These are phyloP conservation scores for Mimosa pudica DNA, from an alignment of 306 rosid species.

Conservation along the genomic window DNA sequence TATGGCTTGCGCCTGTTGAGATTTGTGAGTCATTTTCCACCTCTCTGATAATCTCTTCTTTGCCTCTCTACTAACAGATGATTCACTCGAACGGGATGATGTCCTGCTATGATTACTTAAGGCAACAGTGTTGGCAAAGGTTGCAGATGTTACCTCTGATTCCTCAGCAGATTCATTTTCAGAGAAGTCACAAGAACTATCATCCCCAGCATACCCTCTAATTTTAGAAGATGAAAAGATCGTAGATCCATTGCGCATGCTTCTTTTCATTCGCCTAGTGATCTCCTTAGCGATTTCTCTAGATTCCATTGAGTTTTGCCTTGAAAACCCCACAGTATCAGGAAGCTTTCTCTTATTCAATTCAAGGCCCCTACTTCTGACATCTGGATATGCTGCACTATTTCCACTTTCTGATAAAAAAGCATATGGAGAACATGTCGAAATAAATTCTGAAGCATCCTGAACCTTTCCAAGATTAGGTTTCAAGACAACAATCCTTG, in stretches of 20 bases:
- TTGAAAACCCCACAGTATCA: conserved; percentile 43
- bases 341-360: conserved; percentile 40
- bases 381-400: conserved; percentile 45
- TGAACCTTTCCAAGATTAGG: conserved; percentile 79
- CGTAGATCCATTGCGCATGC: conserved; percentile 41
- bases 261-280: conserved; percentile 73
- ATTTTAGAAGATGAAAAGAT: conserved; percentile 53
- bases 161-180: conserved; percentile 68
- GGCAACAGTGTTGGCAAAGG: conserved; percentile 47
- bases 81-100: conserved; percentile 58
- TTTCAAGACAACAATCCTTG: conserved; percentile 86
- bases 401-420: conserved; percentile 55
- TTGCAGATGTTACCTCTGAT: conserved; percentile 48
- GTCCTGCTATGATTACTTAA: conserved; percentile 50
- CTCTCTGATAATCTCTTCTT: conserved; percentile 92
- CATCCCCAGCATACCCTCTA: conserved; percentile 67
- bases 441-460: conserved; percentile 43
- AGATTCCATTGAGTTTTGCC: conserved; percentile 69
- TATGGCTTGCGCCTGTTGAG: conserved; percentile 49
- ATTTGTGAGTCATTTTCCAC: conserved; percentile 78
- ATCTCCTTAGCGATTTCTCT: conserved; percentile 79
- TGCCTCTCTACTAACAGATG: conserved; percentile 85
- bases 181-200: conserved; percentile 65
- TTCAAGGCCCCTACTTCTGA: conserved; percentile 50
- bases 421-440: conserved; percentile 62